Base-by-base conservation (phyloP, 495 filamentous ascomycete genomes). In the Hyaloscypha finlandica region DNA sequence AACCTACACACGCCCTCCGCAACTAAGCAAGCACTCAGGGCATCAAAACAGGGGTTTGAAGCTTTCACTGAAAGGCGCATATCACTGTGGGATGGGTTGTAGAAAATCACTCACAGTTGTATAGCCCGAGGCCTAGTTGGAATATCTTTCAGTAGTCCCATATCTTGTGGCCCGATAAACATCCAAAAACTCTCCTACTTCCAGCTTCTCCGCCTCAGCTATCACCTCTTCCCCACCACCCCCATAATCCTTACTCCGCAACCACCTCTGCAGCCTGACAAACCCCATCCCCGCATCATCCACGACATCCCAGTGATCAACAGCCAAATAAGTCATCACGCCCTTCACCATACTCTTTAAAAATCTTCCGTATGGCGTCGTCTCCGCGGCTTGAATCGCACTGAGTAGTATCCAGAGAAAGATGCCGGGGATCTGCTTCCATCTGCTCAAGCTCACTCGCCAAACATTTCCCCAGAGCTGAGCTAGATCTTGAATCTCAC, bases 271-370 rank as follows among this genome's bases (percentile, higher is more conserved):
- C 60, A 71, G 16, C 30, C 51, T 64, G 29, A 68, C 65, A 65
- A 45, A 67, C 1, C 22, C 32, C 30, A 32, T 56, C 58, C 66
- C 55, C 16, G 32, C 32, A 4, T 1, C 64, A 63, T 70, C 63
- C 8, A 71, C 39, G 3, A 67, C 64, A n/a, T 64, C 37, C 63
- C 66, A 72, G 25, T 67, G 59, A 19, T 64, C 59, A 19, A 64
- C 4, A 9, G 37, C 19, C 3, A 72, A 52, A 58, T 65, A 57
- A 37, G 60, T 63, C 22, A 37, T 39, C 30, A 63, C 32, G 6
- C 39, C 51, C 51, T 72, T 72, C 33, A 72, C 25, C 70, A 72
- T 64, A 48, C 63, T 69, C 51, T 69, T 69, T 42, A 72, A 32
- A 52, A 69, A 64, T 30, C 66, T 29, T 12, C 70, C 70, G 54